phyloP scores from a whole-genome alignment of 2,329 filamentous ascomycete genomes.

The Leptographium lundbergii region DNA sequence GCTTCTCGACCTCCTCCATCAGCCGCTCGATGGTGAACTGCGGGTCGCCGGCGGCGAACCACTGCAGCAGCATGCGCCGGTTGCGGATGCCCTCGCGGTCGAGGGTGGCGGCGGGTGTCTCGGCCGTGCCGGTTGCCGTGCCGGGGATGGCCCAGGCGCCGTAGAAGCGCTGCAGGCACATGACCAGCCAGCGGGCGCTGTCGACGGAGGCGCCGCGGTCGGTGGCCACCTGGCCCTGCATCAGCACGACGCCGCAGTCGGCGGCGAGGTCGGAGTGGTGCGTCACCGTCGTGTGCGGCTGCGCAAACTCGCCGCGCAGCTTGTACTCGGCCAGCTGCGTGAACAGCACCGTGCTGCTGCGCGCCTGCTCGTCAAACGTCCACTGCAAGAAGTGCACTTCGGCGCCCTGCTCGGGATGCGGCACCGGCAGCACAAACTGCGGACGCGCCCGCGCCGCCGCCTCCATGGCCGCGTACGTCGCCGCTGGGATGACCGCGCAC shows the following conservation, averaged over 20 bases:
- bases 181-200: slow-evolving; percentile 79
- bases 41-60: slow-evolving; percentile 68
- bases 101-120: slow-evolving; percentile 17
- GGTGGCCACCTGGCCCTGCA: slow-evolving; percentile 71
- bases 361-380: slow-evolving; percentile 54
- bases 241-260: slow-evolving; percentile 67
- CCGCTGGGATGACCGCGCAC: slow-evolving; percentile 67
- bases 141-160: slow-evolving; percentile 41
- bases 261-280: slow-evolving; percentile 73
- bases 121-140: slow-evolving; percentile 18
- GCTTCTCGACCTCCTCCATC: slow-evolving; percentile 78
- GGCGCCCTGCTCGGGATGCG: slow-evolving; percentile 53
- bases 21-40: slow-evolving; percentile 74
- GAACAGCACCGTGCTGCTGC: slow-evolving; percentile 63
- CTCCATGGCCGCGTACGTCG: slow-evolving; percentile 63
- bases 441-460: slow-evolving; percentile 61
- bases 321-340: slow-evolving; percentile 93
- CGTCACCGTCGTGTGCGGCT: slow-evolving; percentile 87
- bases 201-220: slow-evolving; percentile 64
- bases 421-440: slow-evolving; percentile 82
- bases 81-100: slow-evolving; percentile 42
- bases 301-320: slow-evolving; percentile 73
- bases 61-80: slow-evolving; percentile 60
- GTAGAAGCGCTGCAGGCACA: slow-evolving; percentile 94
- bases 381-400: slow-evolving; percentile 97